Percentiles rank a stretch among this genome's conserved stretches.
These are phyloP conservation scores for Metschnikowia borealis DNA, from an alignment of 805 yeast species.

Conservation along the genomic window DNA sequence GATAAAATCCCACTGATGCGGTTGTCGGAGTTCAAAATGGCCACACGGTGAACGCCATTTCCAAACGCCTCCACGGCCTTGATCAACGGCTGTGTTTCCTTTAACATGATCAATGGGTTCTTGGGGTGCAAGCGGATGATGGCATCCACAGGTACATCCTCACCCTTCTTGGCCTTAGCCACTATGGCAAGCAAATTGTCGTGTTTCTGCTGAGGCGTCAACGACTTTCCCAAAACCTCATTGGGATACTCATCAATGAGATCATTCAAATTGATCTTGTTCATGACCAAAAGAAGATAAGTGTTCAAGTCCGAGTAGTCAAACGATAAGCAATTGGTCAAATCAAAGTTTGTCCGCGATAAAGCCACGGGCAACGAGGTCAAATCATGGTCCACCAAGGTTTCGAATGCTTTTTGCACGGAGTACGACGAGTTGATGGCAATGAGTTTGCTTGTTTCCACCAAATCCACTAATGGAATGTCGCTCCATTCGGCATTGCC, in stretches of 20 bases:
- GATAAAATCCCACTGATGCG: conserved; percentile 77
- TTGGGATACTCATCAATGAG: conserved; percentile 28
- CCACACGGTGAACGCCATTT: conserved; percentile 93
- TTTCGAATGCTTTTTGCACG: conserved; percentile 86
- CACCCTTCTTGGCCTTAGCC: conserved; percentile 74
- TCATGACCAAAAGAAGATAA: conserved; percentile 77
- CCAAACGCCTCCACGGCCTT: conserved; percentile 84
- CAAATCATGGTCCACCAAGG: conserved; percentile 63
- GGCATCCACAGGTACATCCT: conserved; percentile 86
- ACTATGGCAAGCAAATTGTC: conserved; percentile 42
- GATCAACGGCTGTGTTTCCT: conserved; percentile 62
- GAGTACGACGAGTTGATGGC: conserved; percentile 62
- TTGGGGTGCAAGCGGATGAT: conserved; percentile 82
- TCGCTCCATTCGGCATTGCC: conserved; percentile 61
- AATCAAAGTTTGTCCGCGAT: conserved; percentile 36
- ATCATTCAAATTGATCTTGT: conserved; percentile 49
- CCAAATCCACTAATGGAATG: conserved; percentile 64
- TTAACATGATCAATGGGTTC: conserved; percentile 79
- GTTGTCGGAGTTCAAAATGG: conserved; percentile 52
- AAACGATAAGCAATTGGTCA: conserved; percentile 69
- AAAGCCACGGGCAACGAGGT: conserved; percentile 77
- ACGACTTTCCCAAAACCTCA: conserved; percentile 18
- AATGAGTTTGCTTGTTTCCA: conserved; percentile 74
- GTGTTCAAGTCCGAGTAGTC: conserved; percentile 91
- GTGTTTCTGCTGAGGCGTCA: conserved; percentile 27